Evolutionary conservation across 495 filamentous ascomycete species (phyloP).

Genomic region (Aspergillus ostianus): DNA sequence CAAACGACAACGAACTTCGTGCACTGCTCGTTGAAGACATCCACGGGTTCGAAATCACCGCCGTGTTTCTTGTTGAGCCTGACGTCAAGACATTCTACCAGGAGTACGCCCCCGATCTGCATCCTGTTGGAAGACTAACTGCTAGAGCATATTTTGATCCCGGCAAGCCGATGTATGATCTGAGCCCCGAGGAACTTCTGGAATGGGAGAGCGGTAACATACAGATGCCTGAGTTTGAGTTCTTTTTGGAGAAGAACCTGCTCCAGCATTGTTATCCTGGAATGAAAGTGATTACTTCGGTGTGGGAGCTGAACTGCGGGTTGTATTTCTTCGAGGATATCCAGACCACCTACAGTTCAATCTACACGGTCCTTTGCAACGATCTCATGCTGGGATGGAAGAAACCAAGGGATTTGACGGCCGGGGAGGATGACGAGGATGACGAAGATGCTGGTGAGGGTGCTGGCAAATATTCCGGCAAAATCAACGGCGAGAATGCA

Average conservation of each 20-base stretch:
- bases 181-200: conserved; percentile 40
- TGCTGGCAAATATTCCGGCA: no score
- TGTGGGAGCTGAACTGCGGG: conserved; percentile 63
- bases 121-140: conserved; percentile 43
- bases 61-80: conserved; percentile 40
- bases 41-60: conserved; percentile 56
- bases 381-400: conserved; percentile 69
- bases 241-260: conserved; percentile 66
- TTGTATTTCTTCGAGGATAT: conserved; percentile 60
- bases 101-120: conserved; percentile 31
- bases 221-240: conserved; percentile 48
- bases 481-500: no score
- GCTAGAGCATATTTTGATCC: conserved; percentile 45
- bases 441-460: conserved; percentile 3
- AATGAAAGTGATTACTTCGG: conserved; percentile 68
- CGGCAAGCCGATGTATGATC: conserved; percentile 36
- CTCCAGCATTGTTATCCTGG: conserved; percentile 64
- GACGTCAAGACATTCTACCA: conserved; percentile 45
- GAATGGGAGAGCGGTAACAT: conserved; percentile 25
- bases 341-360: conserved; percentile 51
- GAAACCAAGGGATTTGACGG: conserved; percentile 40
- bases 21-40: conserved; percentile 42
- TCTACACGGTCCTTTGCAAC: conserved; percentile 66
- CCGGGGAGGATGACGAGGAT: conserved; percentile 14
- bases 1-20: conserved; percentile 21